phyloP scores from a whole-genome alignment of 331 rosid species.

The Acacia concinna region DNA sequence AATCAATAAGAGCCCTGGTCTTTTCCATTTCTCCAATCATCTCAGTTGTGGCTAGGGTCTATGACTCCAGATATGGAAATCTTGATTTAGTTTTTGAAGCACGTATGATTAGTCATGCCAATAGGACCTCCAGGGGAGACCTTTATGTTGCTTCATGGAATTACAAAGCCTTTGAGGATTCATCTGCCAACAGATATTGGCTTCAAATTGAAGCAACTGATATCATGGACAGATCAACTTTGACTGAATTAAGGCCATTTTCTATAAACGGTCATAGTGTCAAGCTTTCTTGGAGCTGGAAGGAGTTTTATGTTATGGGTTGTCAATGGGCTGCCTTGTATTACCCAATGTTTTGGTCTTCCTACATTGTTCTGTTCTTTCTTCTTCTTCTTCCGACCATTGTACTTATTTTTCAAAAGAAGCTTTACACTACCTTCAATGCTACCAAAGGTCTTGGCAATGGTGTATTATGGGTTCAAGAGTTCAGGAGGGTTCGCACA shows the following conservation, averaged over 20 bases:
- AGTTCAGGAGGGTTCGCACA: conserved; percentile 57
- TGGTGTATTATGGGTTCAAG: conserved; percentile 68
- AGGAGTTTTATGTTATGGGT: conserved; percentile 86
- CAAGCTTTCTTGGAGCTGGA: conserved; percentile 86
- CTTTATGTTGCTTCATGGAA: conserved; percentile 85
- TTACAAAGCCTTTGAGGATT: conserved; percentile 79
- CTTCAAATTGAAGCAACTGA: conserved; percentile 85
- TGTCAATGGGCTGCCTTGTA: conserved; percentile 82
- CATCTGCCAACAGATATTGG: conserved; percentile 79
- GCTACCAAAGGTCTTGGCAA: conserved; percentile 49
- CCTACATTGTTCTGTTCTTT: conserved; percentile 44
- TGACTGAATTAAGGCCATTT: conserved; percentile 82
- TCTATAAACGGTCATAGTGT: conserved; percentile 68
- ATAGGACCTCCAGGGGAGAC: conserved; percentile 59
- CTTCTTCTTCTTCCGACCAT: conserved; percentile 76
- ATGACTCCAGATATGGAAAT: conserved; percentile 62
- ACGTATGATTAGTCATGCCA: conserved; percentile 50
- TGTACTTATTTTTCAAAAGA: conserved; percentile 55
- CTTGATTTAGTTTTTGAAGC: conserved; percentile 59
- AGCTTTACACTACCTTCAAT: conserved; percentile 55
- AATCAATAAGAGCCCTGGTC: conserved; percentile 72
- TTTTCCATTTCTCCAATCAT: conserved; percentile 66
- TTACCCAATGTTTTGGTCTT: conserved; percentile 71
- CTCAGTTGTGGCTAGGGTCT: conserved; percentile 69
- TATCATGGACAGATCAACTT: conserved; percentile 54